Base-by-base conservation (phyloP, 2,329 filamentous ascomycete species). In the Alternaria incomplexa region DNA sequence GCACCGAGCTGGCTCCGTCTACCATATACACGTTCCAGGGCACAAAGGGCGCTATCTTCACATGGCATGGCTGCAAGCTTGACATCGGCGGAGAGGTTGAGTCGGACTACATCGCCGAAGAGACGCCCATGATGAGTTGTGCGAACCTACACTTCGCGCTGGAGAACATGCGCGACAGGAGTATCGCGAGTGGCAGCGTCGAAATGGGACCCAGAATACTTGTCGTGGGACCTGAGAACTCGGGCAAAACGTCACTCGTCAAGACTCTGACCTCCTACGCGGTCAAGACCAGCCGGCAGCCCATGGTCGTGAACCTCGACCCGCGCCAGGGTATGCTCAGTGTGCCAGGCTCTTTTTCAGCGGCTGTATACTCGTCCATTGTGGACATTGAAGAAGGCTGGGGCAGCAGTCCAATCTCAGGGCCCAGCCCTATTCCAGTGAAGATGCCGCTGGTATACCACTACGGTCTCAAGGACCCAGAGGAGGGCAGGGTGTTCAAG, bases 381-480 rank as follows among this genome's bases (percentile, higher is more conserved):
- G 88, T 98, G 82, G 95, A 98, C 79, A 86, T 97, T 1, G 92
- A 95, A 73, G 90, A 93, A 64, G 93, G 92, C 8, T 97, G 93
- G 90, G 96, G 96, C 10, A 93, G 88, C 69, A 94, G 93, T 71
- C 94, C 95, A 0, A 97, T 94, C 72, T 96, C 92, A 68, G 96
- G 95, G 0, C 94, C 96, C 0, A 96, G 91, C 70, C 88, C 90
- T 1, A 89, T 97, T 17, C 94, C 95, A 0, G 93, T 97, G 56
- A 98, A 97, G 83, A 85, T 97, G 71, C 96, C 96, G 6, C 83
- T 99, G 57, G 93, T 95, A 26, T 97, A 97, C 77, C 93, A 93
- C 80, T 97, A 92, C 78, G 95, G 96, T 15, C 84, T 91, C 66
- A 85, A 88, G 56, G 89, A 85, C 65, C 87, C 93, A 1, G 90